These are phyloP conservation scores for Coniochaeta prunicola DNA, from an alignment of 2,329 filamentous ascomycete genomes.

Conservation along the genomic window DNA sequence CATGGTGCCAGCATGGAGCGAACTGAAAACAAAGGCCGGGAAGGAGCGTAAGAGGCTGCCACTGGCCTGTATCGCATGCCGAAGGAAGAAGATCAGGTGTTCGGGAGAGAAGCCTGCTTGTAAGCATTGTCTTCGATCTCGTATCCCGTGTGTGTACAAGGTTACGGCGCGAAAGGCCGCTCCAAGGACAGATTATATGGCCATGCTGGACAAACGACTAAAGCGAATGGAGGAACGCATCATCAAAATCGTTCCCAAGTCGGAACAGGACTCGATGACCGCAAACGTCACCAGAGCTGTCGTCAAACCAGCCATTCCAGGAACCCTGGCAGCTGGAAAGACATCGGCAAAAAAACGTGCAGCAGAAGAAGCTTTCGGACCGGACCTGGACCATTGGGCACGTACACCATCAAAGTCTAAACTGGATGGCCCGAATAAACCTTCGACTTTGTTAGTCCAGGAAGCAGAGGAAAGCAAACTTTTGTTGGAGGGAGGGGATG, in stretches of 20 bases:
- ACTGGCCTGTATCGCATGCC: conserved; percentile 89
- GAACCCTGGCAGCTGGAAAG: conserved; percentile 42
- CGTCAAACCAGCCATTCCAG: conserved; percentile 69
- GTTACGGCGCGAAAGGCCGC: conserved; percentile 91
- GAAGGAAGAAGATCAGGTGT: conserved; percentile 95
- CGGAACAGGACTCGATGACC: conserved; percentile 61
- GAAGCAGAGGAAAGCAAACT: conserved; percentile 70
- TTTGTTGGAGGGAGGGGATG: conserved; percentile 73
- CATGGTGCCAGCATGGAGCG: conserved; percentile 64
- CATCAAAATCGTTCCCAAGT: conserved; percentile 88
- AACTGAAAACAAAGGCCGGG: conserved; percentile 83
- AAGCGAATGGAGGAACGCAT: conserved; percentile 98
- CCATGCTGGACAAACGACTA: conserved; percentile 91
- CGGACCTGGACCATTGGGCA: conserved; percentile 76
- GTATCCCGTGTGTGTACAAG: conserved; percentile 96
- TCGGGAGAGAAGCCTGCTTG: conserved; percentile 96
- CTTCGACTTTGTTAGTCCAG: conserved; percentile 48
- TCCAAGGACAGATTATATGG: conserved; percentile 96
- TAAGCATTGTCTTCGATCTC: conserved; percentile 87
- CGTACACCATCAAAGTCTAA: conserved; percentile 47
- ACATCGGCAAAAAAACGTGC: conserved; percentile 67
- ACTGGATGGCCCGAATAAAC: conserved; percentile 37
- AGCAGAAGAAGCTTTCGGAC: conserved; percentile 80
- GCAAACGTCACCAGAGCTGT: conserved; percentile 67
- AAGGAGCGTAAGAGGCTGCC: conserved; percentile 93